Evolutionary conservation across 225 moss, liverwort and hornwort genomes (phyloP).

Genomic region (Rhytidiadelphus loreus): DNA sequence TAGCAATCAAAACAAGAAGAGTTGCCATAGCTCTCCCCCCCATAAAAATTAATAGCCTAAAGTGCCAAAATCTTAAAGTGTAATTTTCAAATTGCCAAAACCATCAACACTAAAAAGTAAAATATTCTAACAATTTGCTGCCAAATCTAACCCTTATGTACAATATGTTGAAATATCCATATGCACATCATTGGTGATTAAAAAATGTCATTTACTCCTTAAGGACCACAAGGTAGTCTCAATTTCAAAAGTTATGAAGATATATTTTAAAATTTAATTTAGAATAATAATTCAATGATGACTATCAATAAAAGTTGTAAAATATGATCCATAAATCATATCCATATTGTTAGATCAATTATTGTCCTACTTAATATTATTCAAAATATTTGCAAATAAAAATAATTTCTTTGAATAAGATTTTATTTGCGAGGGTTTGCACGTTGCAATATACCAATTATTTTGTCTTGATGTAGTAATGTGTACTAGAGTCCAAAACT

Average conservation of each 20-base stretch:
- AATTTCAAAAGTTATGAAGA: neutral
- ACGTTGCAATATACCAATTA: neutral
- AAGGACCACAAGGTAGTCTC: neutral
- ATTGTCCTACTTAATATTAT: rapidly evolving
- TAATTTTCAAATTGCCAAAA: too few species aligned
- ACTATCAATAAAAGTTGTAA: too few species aligned
- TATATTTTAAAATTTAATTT: neutral
- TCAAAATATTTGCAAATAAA: neutral
- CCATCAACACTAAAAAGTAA: too few species aligned
- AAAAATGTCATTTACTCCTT: neutral
- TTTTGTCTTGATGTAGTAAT: neutral
- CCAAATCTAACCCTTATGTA: rapidly evolving
- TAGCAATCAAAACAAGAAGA: too few species aligned
- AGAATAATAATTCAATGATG: neutral
- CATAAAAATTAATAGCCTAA: too few species aligned
- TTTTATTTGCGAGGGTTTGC: neutral
- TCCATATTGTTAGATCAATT: neutral
- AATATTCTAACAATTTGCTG: neutral
- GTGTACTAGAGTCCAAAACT: neutral
- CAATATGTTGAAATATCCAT: rapidly evolving
- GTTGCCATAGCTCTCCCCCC: too few species aligned
- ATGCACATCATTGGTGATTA: neutral
- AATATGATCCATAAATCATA: too few species aligned
- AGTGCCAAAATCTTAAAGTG: too few species aligned
- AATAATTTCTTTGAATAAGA: neutral